phyloP scores from a whole-genome alignment of 441 rosid species.

The Populus hybrid region DNA sequence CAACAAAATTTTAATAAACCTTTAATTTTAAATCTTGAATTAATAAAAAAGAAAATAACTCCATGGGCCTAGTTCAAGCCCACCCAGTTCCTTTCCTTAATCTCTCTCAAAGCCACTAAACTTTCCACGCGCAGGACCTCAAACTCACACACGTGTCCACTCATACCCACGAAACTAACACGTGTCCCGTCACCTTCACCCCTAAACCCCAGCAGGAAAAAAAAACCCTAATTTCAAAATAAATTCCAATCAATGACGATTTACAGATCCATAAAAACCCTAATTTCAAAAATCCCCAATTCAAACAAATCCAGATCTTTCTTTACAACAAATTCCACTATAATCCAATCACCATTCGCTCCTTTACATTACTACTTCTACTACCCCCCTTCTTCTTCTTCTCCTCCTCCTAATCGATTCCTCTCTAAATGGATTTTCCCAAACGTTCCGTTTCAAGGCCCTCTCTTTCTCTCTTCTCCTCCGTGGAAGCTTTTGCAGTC shows the following conservation, averaged over 20 bases:
- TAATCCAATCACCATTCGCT: slow-evolving; percentile 25
- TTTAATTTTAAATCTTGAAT: too few species aligned
- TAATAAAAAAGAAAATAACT: too few species aligned
- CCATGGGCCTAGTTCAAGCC: too few species aligned
- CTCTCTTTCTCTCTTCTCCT: slow-evolving; percentile 72
- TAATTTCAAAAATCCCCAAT: slow-evolving; percentile 20
- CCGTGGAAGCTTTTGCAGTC: slow-evolving; percentile 91
- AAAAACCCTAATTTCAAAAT: slow-evolving; percentile 13
- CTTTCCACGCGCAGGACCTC: not conserved
- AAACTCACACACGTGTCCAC: not conserved
- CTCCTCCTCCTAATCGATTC: slow-evolving; percentile 47
- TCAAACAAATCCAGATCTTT: slow-evolving; percentile 30
- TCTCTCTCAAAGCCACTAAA: not conserved
- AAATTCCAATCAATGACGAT: slow-evolving; percentile 51
- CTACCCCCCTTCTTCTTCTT: slow-evolving; percentile 27
- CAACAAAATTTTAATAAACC: too few species aligned
- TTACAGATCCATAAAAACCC: slow-evolving; percentile 39
- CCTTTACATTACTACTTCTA: slow-evolving; percentile 23
- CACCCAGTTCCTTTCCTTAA: not conserved
- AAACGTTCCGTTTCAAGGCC: slow-evolving; percentile 37
- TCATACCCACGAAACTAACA: not conserved
- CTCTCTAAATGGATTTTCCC: not conserved
- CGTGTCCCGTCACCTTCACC: not conserved
- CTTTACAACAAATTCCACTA: slow-evolving; percentile 28
- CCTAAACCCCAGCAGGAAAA: slow-evolving; percentile 27